Conservation (phyloP, 2,329 filamentous ascomycete species). For the Penicillium palitans region DNA sequence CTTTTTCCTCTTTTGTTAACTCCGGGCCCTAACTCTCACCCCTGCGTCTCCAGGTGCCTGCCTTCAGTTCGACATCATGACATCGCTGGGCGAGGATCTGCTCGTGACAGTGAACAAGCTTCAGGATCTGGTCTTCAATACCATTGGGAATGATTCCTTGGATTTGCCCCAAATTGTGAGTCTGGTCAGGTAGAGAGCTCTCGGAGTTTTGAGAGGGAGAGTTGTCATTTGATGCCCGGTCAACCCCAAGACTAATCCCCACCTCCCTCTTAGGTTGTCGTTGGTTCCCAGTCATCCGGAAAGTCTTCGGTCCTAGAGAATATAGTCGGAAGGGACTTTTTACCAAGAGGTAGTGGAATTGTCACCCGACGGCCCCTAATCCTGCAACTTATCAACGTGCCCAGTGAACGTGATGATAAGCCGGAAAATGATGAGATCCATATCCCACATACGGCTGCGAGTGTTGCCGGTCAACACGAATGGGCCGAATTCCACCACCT, state of each 20-base stretch:
- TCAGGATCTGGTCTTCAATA: conserved; percentile 98
- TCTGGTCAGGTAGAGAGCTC: conserved; percentile 20
- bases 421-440: conserved; percentile 64
- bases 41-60: background rate
- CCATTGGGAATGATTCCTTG: conserved; percentile 96
- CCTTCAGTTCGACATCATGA: conserved; percentile 59
- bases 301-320: conserved; percentile 99
- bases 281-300: conserved; percentile 95
- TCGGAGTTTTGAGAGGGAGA: conserved; percentile 1
- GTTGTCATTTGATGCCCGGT: conserved; percentile 5
- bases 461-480: conserved; percentile 64
- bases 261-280: conserved; percentile 70
- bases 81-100: conserved; percentile 92
- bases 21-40: background rate
- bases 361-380: conserved; percentile 93
- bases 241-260: conserved; percentile 13
- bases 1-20: background rate
- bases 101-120: conserved; percentile 96
- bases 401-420: conserved; percentile 68
- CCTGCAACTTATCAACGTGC: conserved; percentile 96
- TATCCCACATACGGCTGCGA: conserved; percentile 74
- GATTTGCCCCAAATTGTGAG: conserved; percentile 97
- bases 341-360: conserved; percentile 94
- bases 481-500: conserved; percentile 98
- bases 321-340: conserved; percentile 95